Evolutionary conservation across 441 rosid species (phyloP), one percentile per base, ranked within the genome.

Genomic region (Erysimum cheiri): DNA sequence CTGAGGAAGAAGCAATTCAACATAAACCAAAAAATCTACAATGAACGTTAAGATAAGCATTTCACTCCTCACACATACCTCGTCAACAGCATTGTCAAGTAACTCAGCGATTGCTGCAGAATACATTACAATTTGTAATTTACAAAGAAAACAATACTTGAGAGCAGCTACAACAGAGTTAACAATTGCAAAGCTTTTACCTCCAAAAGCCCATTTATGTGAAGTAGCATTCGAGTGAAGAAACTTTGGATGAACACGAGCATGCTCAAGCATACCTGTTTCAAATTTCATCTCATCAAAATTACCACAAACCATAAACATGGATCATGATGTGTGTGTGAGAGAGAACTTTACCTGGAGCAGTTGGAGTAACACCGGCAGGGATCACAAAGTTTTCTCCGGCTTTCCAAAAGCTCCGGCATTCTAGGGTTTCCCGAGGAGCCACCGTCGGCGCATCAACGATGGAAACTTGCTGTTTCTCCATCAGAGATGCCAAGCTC

Each of bases 171-270:
- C 53, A 54, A 41, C 2, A 8, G 9, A 57, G 12, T 33, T 5
- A 5, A 46, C 24, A 22, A 22, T 22, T 5, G 3, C 33, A n/a
- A 28, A 43, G 48, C 33, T 60, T 19, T 67, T 48, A 92, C 99
- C 99, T 79, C 98, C 97, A 78, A 94, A 90, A 14, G 96, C 96
- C 99, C 99, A 92, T 71, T 94, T 94, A 73, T 94, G 99, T 49
- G 99, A 94, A 72, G 99, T 91, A 35, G 99, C 99, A 85, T 94
- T 94, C 3, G 99, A 94, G 63, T 94, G 98, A 61, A 94, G 91
- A 83, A 94, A 92, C 81, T 88, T 92, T 14, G 97, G 98, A 76
- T 92, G 94, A 17, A 94, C 87, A 64, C 96, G 88, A 22, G n/a
- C n/a, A n/a, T 93, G 92, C 81, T 91, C 98, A 81, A 91, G 35